phyloP scores from a whole-genome alignment of 164 flowering plant genomes.

The Taxillus chinensis region DNA sequence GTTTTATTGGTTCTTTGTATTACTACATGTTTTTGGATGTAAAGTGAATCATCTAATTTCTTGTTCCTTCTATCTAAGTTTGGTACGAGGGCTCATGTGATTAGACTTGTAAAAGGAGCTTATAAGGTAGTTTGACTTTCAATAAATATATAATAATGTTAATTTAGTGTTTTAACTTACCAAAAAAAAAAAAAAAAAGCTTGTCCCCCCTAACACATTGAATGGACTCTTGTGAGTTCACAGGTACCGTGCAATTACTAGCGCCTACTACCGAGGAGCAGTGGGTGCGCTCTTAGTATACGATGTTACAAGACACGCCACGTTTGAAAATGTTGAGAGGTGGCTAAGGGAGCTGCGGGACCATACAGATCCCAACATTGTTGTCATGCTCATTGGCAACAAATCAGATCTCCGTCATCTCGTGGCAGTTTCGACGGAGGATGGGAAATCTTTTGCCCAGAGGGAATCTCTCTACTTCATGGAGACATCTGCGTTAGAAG shows the following conservation, averaged over 20 bases:
- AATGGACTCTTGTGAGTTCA: neutral
- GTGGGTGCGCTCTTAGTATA: slow-evolving; percentile 64
- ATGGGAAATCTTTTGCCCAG: slow-evolving; percentile 55
- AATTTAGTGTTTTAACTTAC: no score
- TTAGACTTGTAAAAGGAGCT: no score
- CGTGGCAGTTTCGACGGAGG: slow-evolving; percentile 52
- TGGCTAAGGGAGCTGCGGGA: slow-evolving; percentile 59
- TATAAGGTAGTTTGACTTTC: no score
- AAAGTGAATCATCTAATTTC: no score
- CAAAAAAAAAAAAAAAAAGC: no score
- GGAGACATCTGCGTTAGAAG: slow-evolving; percentile 70
- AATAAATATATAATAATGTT: no score
- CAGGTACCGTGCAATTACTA: slow-evolving; percentile 74
- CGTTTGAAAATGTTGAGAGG: slow-evolving; percentile 55
- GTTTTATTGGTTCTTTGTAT: no score
- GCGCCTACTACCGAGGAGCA: slow-evolving; percentile 70
- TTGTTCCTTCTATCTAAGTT: no score
- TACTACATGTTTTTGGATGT: no score
- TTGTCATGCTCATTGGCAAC: slow-evolving; percentile 69
- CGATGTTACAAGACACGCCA: slow-evolving; percentile 52
- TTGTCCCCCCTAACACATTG: no score
- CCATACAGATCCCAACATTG: slow-evolving; percentile 68
- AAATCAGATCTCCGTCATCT: slow-evolving; percentile 67
- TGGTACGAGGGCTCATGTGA: no score
- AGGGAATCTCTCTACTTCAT: slow-evolving; percentile 54